Evolutionary conservation across 257 asterid species (phyloP), one percentile per base, ranked within the genome.

Genomic region (Ilex asprella): DNA sequence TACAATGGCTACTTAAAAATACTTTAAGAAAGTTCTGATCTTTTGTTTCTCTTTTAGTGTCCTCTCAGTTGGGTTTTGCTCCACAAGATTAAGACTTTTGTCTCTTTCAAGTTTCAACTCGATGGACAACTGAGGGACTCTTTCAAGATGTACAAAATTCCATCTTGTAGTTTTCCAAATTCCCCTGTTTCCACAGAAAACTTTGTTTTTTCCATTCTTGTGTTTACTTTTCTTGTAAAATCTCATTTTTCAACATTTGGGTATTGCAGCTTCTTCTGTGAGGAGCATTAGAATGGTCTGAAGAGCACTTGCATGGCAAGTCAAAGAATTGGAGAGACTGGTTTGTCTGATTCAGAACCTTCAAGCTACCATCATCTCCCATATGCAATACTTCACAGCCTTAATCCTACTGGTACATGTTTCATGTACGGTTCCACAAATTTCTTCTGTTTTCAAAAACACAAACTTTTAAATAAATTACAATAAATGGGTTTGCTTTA

Each of bases 241-340:
- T 66, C 27, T 21, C 29, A 3, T 46, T 5, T 21, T 60, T 41
- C 44, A 6, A 29, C 35, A 47, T 12, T 77, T 70, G 49, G 32
- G 35, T 12, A 41, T 13, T 16, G 47, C 15, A 58, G 53, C 5
- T 21, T 39, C 52, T 14, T 46, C 3, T 46, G 16, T 67, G 64
- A 58, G 29, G 66, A 64, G 31, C 59, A 43, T 62, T 71, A 68
- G 65, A 65, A 79, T 83, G 86, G 77, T 75, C 63, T 84, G 78
- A 82, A 46, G 13, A 64, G 39, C 53, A 30, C 58, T 77, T 82
- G 95, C 98, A 92, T 92, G 99, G 97, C 81, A 69, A 81, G 82
- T 67, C 93, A 79, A 60, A 55, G 89, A 70, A 58, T 84, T 39
- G 93, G 88, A 73, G 88, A 79, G 60, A 56, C 80, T 56, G 71